Evolutionary conservation across 2,329 filamentous ascomycete species (phyloP).

Genomic region (Podosphaera aphanis): DNA sequence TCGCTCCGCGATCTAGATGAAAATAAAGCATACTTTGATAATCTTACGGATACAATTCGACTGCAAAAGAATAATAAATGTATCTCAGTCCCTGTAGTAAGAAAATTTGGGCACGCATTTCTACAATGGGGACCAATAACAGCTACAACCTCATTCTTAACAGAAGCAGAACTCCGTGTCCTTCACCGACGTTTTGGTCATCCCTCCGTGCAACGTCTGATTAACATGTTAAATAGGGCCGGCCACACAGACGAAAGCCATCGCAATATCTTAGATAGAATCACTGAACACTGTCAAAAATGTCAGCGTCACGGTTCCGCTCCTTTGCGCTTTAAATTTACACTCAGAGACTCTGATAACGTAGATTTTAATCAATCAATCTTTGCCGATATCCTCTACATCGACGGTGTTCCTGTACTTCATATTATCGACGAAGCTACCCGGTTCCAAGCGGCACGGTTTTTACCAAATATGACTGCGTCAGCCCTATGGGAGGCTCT

Average conservation of each 20-base stretch:
- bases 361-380: conserved; percentile 2
- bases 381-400: conserved; percentile 2
- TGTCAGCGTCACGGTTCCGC: not conserved
- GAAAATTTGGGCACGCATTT: conserved; percentile 1
- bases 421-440: conserved; percentile 1
- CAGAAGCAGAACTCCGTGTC: not conserved
- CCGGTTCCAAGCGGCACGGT: conserved; percentile 1
- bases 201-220: not conserved
- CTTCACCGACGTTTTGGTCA: not conserved
- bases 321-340: conserved; percentile 1
- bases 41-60: not conserved
- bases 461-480: not conserved
- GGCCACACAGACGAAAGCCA: not conserved
- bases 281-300: not conserved
- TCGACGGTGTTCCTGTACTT: not conserved
- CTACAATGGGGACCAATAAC: not conserved
- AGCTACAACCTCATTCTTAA: not conserved
- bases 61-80: not conserved
- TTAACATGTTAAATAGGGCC: not conserved
- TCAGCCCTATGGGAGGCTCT: too few species aligned
- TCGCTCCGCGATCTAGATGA: not conserved
- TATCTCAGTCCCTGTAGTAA: not conserved
- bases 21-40: not conserved
- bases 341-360: not conserved
- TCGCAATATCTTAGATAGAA: not conserved